Evolutionary conservation across 2,329 filamentous ascomycete genomes (phyloP).

Genomic region (Ceratocystis smalleyi): DNA sequence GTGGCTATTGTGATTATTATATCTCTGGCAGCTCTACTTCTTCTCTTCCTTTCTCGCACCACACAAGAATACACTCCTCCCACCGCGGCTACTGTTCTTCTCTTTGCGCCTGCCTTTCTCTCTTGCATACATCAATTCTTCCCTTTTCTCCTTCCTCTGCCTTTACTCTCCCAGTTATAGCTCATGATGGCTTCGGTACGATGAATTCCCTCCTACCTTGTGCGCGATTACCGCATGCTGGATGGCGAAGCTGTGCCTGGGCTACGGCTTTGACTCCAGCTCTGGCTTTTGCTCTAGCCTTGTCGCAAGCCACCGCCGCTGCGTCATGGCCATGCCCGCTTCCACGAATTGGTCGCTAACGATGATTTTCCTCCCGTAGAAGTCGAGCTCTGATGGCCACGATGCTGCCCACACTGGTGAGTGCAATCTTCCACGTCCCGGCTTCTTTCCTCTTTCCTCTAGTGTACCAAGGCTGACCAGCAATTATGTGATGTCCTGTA

Average conservation of each 20-base stretch:
- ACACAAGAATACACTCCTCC: too few relatives aligned
- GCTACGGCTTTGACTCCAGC: background rate
- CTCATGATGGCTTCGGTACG: conserved; percentile 16
- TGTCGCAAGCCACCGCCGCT: background rate
- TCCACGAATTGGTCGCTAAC: background rate
- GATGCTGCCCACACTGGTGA: conserved; percentile 15
- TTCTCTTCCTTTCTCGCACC: background rate
- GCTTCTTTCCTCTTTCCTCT: background rate
- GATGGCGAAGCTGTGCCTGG: background rate
- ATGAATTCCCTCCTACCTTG: background rate
- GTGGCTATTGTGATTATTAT: background rate
- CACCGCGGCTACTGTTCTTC: background rate
- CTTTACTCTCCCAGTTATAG: background rate
- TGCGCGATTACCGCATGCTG: background rate
- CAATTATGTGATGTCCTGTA: conserved; percentile 20
- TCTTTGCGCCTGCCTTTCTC: background rate
- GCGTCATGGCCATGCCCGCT: background rate
- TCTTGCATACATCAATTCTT: background rate
- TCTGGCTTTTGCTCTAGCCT: background rate
- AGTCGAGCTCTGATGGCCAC: conserved; percentile 14
- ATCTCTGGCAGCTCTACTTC: background rate
- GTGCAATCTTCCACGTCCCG: background rate
- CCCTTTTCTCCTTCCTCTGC: background rate
- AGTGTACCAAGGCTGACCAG: background rate
- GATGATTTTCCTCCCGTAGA: background rate